phyloP scores from a whole-genome alignment of 768 basidiomycete genomes.

The Phanerodontia chrysosporium region DNA sequence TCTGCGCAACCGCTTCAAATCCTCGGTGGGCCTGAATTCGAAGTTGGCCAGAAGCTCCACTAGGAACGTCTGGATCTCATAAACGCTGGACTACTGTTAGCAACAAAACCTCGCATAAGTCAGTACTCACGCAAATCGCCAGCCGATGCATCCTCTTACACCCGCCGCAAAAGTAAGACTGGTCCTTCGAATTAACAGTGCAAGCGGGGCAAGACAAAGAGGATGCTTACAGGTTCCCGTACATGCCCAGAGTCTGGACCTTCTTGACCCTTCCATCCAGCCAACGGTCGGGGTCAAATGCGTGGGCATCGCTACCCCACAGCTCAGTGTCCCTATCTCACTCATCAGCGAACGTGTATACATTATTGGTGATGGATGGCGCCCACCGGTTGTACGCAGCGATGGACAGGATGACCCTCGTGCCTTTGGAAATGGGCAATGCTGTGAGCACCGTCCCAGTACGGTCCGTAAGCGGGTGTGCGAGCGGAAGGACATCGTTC shows the following conservation, averaged over 20 bases:
- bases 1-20: conserved; percentile 24
- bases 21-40: conserved; percentile 38
- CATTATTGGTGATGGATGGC: not conserved
- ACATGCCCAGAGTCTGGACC: conserved; percentile 39
- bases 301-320: conserved; percentile 28
- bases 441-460: conserved; percentile 21
- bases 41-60: conserved; percentile 51
- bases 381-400: conserved; percentile 31
- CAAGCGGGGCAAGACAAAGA: too few species aligned
- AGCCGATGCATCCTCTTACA: conserved; percentile 22
- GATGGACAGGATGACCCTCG: conserved; percentile 20
- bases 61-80: conserved; percentile 57
- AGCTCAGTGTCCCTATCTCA: conserved; percentile 23
- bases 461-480: conserved; percentile 24
- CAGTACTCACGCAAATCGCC: conserved; percentile 13
- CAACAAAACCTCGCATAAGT: not conserved
- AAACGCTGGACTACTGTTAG: conserved; percentile 11
- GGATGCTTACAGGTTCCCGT: conserved; percentile 41
- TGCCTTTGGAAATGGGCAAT: conserved; percentile 26
- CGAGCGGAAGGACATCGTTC: conserved; percentile 32
- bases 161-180: conserved; percentile 26
- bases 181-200: too few species aligned
- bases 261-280: conserved; percentile 26
- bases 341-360: conserved; percentile 1
- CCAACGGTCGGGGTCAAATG: conserved; percentile 29